Evolutionary conservation across 352 stramenopile genomes (phyloP).

Genomic region (Globisporangium alternatum): DNA sequence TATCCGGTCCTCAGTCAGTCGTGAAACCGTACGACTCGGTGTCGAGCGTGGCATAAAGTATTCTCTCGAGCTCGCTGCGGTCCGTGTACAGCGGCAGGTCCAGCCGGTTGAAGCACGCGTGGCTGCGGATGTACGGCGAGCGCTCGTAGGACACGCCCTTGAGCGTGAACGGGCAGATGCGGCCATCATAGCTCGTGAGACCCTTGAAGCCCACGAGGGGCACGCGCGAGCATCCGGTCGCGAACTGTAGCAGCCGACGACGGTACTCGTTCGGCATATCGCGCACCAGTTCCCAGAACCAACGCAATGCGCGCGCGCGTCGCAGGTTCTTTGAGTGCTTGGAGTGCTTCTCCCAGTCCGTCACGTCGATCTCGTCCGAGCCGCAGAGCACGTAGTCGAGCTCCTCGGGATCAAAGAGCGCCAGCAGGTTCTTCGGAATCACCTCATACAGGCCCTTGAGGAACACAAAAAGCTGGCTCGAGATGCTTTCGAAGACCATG

Average conservation of each 20-base stretch:
- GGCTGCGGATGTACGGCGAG: conserved; percentile 21
- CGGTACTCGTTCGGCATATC: conserved; percentile 56
- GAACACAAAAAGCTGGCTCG: conserved; percentile 69
- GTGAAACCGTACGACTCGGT: conserved; percentile 14
- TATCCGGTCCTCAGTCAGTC: not conserved
- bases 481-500: conserved; percentile 86
- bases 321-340: conserved; percentile 34
- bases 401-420: conserved; percentile 95
- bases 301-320: conserved; percentile 30
- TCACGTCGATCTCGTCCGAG: conserved; percentile 91
- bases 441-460: conserved; percentile 93
- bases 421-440: conserved; percentile 77
- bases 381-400: conserved; percentile 93
- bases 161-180: conserved; percentile 57
- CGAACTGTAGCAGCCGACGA: conserved; percentile 59
- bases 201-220: conserved; percentile 51
- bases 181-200: conserved; percentile 54
- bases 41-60: conserved; percentile 12
- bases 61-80: conserved; percentile 10
- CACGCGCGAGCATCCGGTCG: conserved; percentile 62
- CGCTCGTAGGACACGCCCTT: conserved; percentile 40
- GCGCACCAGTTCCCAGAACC: conserved; percentile 79
- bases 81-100: conserved; percentile 77
- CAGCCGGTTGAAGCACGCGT: conserved; percentile 51
- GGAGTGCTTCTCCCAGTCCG: conserved; percentile 92